Conservation (phyloP, 2,329 filamentous ascomycete species). For the Xylaria sp. region DNA sequence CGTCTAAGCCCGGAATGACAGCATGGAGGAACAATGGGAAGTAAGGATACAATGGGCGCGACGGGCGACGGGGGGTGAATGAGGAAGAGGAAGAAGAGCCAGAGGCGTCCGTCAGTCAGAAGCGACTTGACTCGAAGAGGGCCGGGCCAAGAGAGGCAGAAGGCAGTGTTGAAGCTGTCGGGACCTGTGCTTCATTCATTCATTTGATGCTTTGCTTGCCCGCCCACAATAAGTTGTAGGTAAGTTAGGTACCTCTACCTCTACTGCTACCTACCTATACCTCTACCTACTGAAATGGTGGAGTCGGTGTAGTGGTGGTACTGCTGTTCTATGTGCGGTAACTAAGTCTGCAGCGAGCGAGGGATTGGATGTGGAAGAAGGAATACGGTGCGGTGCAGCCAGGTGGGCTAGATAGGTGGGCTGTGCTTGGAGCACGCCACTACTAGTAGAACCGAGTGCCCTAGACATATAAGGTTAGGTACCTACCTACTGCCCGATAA, state of each 20-base stretch:
- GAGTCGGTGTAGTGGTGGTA: slow-evolving; percentile 11
- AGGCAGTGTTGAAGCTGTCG: slow-evolving; percentile 34
- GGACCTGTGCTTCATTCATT: slow-evolving; percentile 23
- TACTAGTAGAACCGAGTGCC: background rate
- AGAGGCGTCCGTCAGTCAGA: slow-evolving; percentile 10
- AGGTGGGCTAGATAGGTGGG: slow-evolving; percentile 5
- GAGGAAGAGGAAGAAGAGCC: background rate
- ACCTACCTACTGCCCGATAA: background rate
- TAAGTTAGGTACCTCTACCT: background rate
- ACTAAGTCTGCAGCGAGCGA: too few species aligned
- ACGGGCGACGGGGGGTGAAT: background rate
- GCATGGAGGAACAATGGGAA: slow-evolving; percentile 17
- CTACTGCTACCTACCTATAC: background rate
- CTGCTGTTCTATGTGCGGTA: too few species aligned
- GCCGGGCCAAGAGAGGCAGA: slow-evolving; percentile 23
- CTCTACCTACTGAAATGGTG: slow-evolving; percentile 1
- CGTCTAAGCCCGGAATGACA: slow-evolving; percentile 16
- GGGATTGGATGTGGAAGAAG: background rate
- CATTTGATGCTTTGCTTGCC: background rate
- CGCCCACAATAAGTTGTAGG: slow-evolving; percentile 1
- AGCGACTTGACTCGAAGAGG: slow-evolving; percentile 25
- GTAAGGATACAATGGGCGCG: slow-evolving; percentile 9
- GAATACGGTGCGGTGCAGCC: slow-evolving; percentile 10
- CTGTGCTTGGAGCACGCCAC: slow-evolving; percentile 21
- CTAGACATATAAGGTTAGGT: slow-evolving; percentile 1